Conservation (phyloP, 805 yeast species). For the Pichia gijzeniarum region DNA sequence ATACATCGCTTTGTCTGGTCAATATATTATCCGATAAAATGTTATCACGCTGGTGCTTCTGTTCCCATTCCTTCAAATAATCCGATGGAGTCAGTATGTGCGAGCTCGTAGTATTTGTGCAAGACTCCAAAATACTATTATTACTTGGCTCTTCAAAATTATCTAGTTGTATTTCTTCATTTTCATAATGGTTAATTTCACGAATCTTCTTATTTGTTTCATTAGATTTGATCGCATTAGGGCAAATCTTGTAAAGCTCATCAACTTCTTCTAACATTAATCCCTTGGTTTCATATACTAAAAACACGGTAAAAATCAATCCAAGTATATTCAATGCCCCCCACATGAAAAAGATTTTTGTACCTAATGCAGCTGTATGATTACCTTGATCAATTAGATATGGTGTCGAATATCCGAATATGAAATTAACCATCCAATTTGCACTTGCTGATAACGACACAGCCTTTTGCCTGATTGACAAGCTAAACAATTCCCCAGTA, state of each 20-base stretch:
- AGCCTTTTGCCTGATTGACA: slow-evolving; percentile 71
- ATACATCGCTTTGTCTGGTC: slow-evolving; percentile 30
- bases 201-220: slow-evolving; percentile 9
- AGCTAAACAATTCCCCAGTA: slow-evolving; percentile 58
- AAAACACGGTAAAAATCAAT: slow-evolving; percentile 53
- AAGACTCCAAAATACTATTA: not conserved
- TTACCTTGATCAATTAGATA: slow-evolving; percentile 62
- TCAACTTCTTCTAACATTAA: slow-evolving; percentile 76
- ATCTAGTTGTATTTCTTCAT: not conserved
- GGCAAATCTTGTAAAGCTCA: slow-evolving; percentile 58
- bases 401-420: slow-evolving; percentile 70
- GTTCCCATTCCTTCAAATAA: slow-evolving; percentile 9
- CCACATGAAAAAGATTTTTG: slow-evolving; percentile 74
- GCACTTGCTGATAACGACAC: slow-evolving; percentile 71
- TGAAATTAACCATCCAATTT: slow-evolving; percentile 75
- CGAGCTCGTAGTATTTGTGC: not conserved
- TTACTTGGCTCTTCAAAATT: not conserved
- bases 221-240: slow-evolving; percentile 45
- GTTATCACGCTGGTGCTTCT: slow-evolving; percentile 2
- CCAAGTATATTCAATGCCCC: slow-evolving; percentile 62
- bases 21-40: slow-evolving; percentile 27
- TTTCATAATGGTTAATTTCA: not conserved
- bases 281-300: slow-evolving; percentile 76
- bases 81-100: slow-evolving; percentile 3
- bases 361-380: slow-evolving; percentile 64